Evolutionary conservation across 2,329 filamentous ascomycete species (phyloP), one percentile per base, ranked within the genome.

Genomic region (Fusarium buharicum): DNA sequence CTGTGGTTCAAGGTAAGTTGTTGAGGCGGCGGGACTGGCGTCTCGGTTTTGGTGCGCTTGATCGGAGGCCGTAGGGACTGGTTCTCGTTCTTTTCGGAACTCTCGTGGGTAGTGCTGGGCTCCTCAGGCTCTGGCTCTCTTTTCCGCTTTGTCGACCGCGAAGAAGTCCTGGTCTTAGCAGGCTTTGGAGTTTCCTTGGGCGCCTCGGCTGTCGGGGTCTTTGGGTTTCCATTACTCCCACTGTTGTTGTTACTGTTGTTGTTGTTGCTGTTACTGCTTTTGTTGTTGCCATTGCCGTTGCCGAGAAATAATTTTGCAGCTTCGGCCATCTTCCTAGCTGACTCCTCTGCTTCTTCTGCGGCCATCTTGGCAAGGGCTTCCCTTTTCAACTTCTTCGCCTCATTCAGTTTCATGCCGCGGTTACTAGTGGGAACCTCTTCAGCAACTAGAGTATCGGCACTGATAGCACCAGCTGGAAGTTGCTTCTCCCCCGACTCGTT

Each of bases 391-490:
- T 90, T 91, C 75, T 91, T 92, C 3, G 90, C 87, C 67, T 91
- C 89, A 70, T 92, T 92, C 20, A 92, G 80, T 70, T 90, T 89
- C 86, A 92, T 90, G 9, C 90, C 90, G 47, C 89, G 83, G 73
- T 92, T 90, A 70, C 86, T 87, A 13, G 87, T 80, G 49, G 85
- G 84, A 30, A 86, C 82, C 62, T 91, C 87, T 30, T 90, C 86
- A 13, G 79, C 79, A 28, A 81, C 82, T 39, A 87, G 69, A 18
- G 82, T 79, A 31, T 86, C 84, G 20, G 83, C 77, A 55, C 83
- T 86, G 40, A 88, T 83, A 2, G 86, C 86, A 13, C 86, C 86
- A 57, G 84, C 82, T 6, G 85, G 84, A 20, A 86, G 78, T 47
- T 84, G 82, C 66, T 78, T 78, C 18, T 78, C 74, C 2, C 82